Base-by-base conservation (phyloP, 2,329 filamentous ascomycete genomes). In the Rhynchosporium graminicola region DNA sequence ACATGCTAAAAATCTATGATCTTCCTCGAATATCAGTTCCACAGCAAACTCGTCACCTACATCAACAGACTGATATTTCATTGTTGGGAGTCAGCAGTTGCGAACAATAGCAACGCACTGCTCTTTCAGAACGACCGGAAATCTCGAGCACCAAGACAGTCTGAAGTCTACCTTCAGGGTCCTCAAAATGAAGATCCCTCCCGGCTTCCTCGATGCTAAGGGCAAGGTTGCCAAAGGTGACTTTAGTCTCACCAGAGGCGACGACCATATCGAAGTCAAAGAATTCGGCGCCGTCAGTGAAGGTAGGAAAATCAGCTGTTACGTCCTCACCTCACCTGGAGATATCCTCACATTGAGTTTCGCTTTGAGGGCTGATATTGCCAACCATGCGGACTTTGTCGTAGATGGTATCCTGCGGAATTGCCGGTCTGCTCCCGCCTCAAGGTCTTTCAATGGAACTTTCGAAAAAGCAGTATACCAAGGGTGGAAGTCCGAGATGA, bases 341-440 rank as follows among this genome's bases (percentile, higher is more conserved):
- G 67, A 70, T 40, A 50, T 63, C 10, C 54, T 69, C 13, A 61
- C 26, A 13, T 29, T 64, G 12, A 48, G 26, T 4, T 57, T 66
- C 8, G 28, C n/a, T 3, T 48, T 63, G 0, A 61, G 33, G 5
- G 59, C 63, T 9, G 56, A 59, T 2, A 60, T 51, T 8, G 59
- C 59, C 15, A 68, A 69, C 20, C 63, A 68, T 43, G 61, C 65
- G 38, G 71, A 73, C 46, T 10, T 71, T 26, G 46, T 71, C 12
- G 61, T 72, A 12, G 71, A 73, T 59, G 71, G 72, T 3, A 62
- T 73, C 45, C 47, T 71, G 10, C 66, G 71, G 29, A 63, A 65
- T n/a, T 68, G 63, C n/a, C 36, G 50, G 6, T 15, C 40, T 42
- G n/a, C 5, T 26, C 10, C 45, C 29, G 9, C 48, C 12, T 28